These are phyloP conservation scores for Eucommia ulmoides DNA, from an alignment of 257 asterid species.

Conservation along the genomic window DNA sequence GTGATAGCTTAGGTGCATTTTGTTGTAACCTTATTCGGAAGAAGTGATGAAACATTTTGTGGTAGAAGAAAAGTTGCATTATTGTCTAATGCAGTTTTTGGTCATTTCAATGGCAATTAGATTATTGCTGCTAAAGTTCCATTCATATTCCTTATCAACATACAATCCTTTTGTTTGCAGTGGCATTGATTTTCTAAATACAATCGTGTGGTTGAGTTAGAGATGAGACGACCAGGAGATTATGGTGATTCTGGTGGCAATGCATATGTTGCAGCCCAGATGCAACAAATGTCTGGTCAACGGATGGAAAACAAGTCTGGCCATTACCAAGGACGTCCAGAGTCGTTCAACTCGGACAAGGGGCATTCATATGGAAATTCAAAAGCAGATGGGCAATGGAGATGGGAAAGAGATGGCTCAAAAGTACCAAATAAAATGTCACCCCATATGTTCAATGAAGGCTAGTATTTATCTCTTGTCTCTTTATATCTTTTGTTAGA, in stretches of 20 bases:
- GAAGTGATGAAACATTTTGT: too few species aligned
- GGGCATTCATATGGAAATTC: slow-evolving; percentile 22
- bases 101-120: too few species aligned
- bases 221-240: slow-evolving; percentile 42
- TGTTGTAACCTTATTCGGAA: too few species aligned
- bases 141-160: too few species aligned
- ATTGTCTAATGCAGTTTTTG: too few species aligned
- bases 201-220: not conserved
- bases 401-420: slow-evolving; percentile 63
- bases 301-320: slow-evolving; percentile 29
- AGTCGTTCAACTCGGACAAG: slow-evolving; percentile 24
- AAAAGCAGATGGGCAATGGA: slow-evolving; percentile 40
- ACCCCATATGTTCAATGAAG: slow-evolving; percentile 48
- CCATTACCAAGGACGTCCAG: slow-evolving; percentile 29
- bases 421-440: slow-evolving; percentile 51
- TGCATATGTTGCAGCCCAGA: slow-evolving; percentile 27
- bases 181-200: not conserved
- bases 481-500: too few species aligned
- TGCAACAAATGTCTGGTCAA: slow-evolving; percentile 22
- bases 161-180: too few species aligned
- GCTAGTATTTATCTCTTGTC: too few species aligned
- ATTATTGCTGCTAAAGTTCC: too few species aligned
- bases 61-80: too few species aligned
- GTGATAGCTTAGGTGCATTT: too few species aligned
- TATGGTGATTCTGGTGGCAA: slow-evolving; percentile 32